These are phyloP conservation scores for Chaetothyriales sp. DNA, from an alignment of 2,329 filamentous ascomycete species.

Conservation along the genomic window DNA sequence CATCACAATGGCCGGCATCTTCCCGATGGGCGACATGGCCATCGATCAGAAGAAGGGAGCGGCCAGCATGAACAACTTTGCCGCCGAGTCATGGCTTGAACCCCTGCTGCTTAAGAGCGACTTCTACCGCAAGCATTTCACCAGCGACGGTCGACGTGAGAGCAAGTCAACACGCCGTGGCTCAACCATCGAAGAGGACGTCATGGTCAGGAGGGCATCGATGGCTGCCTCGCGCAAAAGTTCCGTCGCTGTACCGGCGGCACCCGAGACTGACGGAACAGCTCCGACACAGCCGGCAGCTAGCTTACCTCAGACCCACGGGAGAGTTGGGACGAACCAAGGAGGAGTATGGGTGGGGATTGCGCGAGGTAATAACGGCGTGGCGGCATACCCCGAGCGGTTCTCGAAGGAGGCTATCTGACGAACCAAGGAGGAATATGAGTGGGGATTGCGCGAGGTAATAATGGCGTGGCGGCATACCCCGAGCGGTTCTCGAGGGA, in stretches of 20 bases:
- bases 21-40: constrained; percentile 7
- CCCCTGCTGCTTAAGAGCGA: constrained; percentile 14
- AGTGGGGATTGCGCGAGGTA: not conserved
- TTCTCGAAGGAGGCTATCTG: no score
- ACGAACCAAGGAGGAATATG: constrained; percentile 5
- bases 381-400: no score
- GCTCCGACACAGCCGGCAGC: constrained; percentile 1
- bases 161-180: constrained; percentile 11
- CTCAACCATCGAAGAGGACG: not conserved
- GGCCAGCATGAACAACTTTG: constrained; percentile 7
- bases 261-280: constrained; percentile 5
- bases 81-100: constrained; percentile 14
- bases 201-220: not conserved
- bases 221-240: constrained; percentile 9
- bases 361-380: no score
- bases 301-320: not conserved
- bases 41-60: constrained; percentile 13
- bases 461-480: no score
- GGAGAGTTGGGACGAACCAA: constrained; percentile 1
- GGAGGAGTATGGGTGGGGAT: constrained; percentile 1
- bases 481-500: no score
- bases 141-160: constrained; percentile 8
- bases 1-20: constrained; percentile 12
- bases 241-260: constrained; percentile 5
- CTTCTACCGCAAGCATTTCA: constrained; percentile 16